Evolutionary conservation across 495 filamentous ascomycete genomes (phyloP).

Genomic region (Xylaria acuta): DNA sequence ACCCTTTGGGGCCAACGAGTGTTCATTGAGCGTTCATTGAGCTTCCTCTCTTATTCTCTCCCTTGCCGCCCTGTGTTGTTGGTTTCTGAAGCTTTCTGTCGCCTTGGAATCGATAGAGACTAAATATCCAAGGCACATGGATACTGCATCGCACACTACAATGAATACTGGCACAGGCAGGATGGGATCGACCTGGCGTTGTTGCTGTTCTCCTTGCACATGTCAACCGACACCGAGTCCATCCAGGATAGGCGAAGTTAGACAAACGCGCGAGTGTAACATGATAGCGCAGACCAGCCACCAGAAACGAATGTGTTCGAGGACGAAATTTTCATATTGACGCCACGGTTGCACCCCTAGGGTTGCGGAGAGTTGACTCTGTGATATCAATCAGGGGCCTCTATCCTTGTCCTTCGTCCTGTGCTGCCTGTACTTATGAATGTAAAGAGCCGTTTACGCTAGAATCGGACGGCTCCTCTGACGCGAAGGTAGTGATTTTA

Average conservation of each 20-base stretch:
- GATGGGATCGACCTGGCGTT: not conserved
- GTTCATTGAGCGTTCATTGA: not conserved
- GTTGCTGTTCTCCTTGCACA: not conserved
- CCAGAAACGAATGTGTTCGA: not conserved
- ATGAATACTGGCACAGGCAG: no score
- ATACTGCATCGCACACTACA: not conserved
- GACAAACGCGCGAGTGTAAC: not conserved
- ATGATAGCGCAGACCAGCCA: not conserved
- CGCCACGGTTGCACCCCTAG: conserved; percentile 5
- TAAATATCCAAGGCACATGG: not conserved
- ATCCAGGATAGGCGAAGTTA: not conserved
- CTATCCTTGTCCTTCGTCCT: conserved; percentile 6
- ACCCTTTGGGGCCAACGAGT: not conserved
- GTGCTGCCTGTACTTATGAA: not conserved
- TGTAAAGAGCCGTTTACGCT: not conserved
- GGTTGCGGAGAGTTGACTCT: not conserved
- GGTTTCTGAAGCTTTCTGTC: not conserved
- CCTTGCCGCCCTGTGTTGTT: not conserved
- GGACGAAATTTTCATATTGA: not conserved
- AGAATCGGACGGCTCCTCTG: not conserved
- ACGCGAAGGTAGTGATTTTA: not conserved
- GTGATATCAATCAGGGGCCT: not conserved
- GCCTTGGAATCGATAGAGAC: not conserved
- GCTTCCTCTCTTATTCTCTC: not conserved
- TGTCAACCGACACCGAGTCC: not conserved